Percentiles rank a stretch among this genome's conserved stretches.
These are phyloP conservation scores for Chlamydomonas applanata DNA, from an alignment of 139 green algal genomes.

Conservation along the genomic window DNA sequence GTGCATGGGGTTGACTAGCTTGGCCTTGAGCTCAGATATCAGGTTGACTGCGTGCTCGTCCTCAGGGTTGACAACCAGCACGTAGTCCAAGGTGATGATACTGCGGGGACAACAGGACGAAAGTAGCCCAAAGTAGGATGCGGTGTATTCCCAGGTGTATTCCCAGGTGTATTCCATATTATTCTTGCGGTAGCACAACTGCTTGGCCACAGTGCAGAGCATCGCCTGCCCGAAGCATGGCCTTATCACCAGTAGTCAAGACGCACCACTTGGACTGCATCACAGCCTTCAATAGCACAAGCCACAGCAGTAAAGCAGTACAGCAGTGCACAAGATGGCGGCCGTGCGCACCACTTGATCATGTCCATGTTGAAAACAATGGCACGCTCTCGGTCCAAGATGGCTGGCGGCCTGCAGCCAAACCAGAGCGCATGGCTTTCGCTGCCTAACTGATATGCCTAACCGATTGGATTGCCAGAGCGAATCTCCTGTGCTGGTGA, in stretches of 20 bases:
- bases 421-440: no score
- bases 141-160: no score
- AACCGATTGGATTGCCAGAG: no score
- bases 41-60: conserved; percentile 29
- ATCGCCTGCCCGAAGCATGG: no score
- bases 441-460: no score
- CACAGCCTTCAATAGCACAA: background rate
- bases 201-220: no score
- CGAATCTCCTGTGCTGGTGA: no score
- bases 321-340: background rate
- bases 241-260: no score
- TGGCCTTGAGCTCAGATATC: conserved; percentile 42
- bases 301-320: background rate
- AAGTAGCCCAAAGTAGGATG: no score
- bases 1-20: conserved; percentile 19
- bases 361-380: conserved; percentile 40
- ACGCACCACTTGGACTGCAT: background rate
- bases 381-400: conserved; percentile 37
- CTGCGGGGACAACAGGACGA: background rate
- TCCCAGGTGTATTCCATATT: no score
- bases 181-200: no score
- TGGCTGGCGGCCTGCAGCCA: conserved; percentile 22
- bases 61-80: conserved; percentile 52
- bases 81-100: conserved; percentile 51
- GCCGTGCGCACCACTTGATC: background rate